Base-by-base conservation (phyloP, 1,284 basidiomycete genomes). In the Marasmius tenuissimus region DNA sequence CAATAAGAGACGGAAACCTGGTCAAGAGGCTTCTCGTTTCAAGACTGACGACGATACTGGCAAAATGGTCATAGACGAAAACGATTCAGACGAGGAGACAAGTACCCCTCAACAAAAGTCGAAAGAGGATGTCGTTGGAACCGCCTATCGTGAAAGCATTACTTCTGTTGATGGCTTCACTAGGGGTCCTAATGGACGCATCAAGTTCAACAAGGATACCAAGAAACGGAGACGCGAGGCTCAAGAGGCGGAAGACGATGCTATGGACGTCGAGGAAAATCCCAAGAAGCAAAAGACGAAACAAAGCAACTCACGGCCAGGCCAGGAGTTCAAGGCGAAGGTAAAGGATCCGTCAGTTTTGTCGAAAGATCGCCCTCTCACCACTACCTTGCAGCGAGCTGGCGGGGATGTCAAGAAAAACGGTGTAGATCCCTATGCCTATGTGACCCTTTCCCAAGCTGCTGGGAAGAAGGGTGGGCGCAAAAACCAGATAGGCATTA, bases 121-220 rank as follows among this genome's bases (percentile, higher is more conserved):
- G n/a, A 81, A 49, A 6, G 65, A 80, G 42, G 85, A 88, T 39
- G 82, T 89, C 3, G 91, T 81, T 48, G 94, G 92, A n/a, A 82
- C 79, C 11, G 96, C 95, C 1, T 99, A 97, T 75, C 85, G 86
- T 60, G 93, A 97, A 73, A 86, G 83, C 59, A 73, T 95, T 60
- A 89, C 89, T 10, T 92, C 92, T 5, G 87, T 88, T 34, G 97
- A 98, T 71, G 97, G 97, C 6, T 94, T 95, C 76, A 89, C 86
- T 1, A 87, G 94, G 37, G 93, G 93, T 39, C 81, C 88, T 1
- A 88, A 88, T 63, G 97, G 97, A 18, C 87, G 86, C 40, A 79
- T 98, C 72, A 97, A 95, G 76, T 97, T 98, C 79, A 94, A 98
- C 80, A 98, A 98, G 78, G 93, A 98, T 71, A 97, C 93, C 33